Evolutionary conservation across 176 grass and related monocot genomes (phyloP), one percentile per base, ranked within the genome.

Genomic region (Paspalum notatum): DNA sequence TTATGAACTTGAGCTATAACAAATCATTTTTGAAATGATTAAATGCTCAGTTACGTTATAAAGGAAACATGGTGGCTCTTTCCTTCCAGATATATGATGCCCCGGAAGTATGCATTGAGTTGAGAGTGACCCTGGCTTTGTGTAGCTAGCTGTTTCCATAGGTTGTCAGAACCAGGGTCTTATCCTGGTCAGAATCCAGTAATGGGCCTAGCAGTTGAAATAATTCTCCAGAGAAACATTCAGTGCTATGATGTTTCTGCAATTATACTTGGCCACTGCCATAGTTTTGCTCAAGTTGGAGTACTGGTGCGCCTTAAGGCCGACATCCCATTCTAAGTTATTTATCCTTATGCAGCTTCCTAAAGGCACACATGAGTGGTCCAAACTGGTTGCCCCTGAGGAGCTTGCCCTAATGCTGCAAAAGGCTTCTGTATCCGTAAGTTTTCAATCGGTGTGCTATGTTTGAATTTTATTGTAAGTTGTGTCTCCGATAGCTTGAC

Each of bases 341-440:
- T 76, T 12, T 81, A 56, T 84, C 21, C 40, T 69, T 67, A 37
- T 80, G 52, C 87, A 98, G 92, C 96, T 98, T 15, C 96, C 96
- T 59, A 86, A 82, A 93, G 96, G 96, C 18, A 98, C 96, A 39
- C 96, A 95, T 79, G 69, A 93, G 61, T 98, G 96, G 96, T 93
- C 96, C 26, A 91, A 87, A 77, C 86, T 98, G 76, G 57, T 98
- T 68, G 91, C 86, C 53, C 86, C 92, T 1, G 96, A 98, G 83
- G 96, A 98, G 85, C 62, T 98, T 72, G 84, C 76, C 61, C 79
- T 98, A 75, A 89, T 92, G 82, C 80, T 91, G 70, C 86, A 84
- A 75, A 86, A 83, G 83, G 78, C 95, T 68, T 93, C 90, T 25
- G 45, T 98, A 49, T 91, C 88, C 37, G 96, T 98, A 98, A 94